A percentile compares a stretch with the other conserved stretches of the same genome.
Evolutionary conservation across 2,329 filamentous ascomycete genomes (phyloP).

Genomic region (Microdochium trichocladiopsis): DNA sequence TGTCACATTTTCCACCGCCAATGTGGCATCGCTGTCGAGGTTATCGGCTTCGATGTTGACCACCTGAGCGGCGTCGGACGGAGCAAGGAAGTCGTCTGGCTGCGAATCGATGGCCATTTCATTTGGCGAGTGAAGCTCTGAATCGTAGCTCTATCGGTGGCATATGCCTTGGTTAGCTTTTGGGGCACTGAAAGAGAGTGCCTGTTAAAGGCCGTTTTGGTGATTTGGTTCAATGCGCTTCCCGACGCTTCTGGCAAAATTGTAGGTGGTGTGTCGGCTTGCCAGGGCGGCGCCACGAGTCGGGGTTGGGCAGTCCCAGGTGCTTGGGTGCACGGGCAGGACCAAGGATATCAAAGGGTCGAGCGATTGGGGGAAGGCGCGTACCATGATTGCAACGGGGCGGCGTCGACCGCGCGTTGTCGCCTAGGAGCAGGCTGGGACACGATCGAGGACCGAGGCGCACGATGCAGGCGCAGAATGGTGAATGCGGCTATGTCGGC

Average conservation of each 20-base stretch:
- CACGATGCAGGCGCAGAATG: background rate
- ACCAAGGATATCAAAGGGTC: background rate
- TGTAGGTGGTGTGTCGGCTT: too few species aligned
- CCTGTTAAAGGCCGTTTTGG: too few species aligned
- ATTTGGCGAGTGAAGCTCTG: slow-evolving; percentile 44
- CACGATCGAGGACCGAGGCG: background rate
- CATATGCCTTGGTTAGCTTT: slow-evolving; percentile 13
- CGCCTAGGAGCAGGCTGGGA: background rate
- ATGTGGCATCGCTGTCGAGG: slow-evolving; percentile 39
- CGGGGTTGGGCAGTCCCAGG: too few species aligned
- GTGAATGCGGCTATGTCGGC: background rate
- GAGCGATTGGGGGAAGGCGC: background rate
- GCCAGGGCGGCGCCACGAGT: too few species aligned
- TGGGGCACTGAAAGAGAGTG: too few species aligned
- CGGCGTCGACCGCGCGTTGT: background rate
- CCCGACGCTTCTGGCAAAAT: too few species aligned
- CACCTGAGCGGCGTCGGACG: slow-evolving; percentile 41
- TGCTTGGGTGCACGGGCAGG: background rate
- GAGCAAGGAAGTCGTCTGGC: slow-evolving; percentile 41
- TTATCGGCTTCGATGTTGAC: slow-evolving; percentile 48
- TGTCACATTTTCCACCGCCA: slow-evolving; percentile 33
- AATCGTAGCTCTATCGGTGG: slow-evolving; percentile 39
- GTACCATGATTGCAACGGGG: slow-evolving; percentile 1
- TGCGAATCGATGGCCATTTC: slow-evolving; percentile 49
- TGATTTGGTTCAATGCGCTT: too few species aligned